phyloP scores from a whole-genome alignment of 768 basidiomycete genomes.

The Hortiboletus flavorubellus region DNA sequence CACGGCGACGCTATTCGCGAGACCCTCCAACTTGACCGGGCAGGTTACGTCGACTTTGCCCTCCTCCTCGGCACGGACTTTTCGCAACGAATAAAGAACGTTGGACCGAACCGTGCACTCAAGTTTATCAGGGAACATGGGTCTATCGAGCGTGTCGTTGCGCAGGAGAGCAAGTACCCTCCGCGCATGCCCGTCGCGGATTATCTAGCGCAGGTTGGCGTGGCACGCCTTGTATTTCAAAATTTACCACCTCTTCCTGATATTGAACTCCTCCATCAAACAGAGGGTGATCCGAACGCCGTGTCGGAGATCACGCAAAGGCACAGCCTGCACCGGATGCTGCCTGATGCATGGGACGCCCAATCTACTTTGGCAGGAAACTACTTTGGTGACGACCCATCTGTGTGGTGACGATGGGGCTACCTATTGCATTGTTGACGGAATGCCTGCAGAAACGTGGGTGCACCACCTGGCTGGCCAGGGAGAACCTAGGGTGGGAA shows the following conservation, averaged over 20 bases:
- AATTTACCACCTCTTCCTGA: constrained; percentile 64
- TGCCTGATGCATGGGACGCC: constrained; percentile 40
- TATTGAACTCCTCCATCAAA: constrained; percentile 30
- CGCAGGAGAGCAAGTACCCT: constrained; percentile 47
- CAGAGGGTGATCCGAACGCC: constrained; percentile 38
- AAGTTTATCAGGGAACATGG: constrained; percentile 70
- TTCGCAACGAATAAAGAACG: constrained; percentile 74
- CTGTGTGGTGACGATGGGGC: constrained; percentile 12
- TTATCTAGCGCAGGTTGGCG: constrained; percentile 63
- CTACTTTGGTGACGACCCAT: constrained; percentile 65
- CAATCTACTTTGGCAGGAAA: constrained; percentile 53
- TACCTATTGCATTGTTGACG: too few relatives aligned
- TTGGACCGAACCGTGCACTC: constrained; percentile 77
- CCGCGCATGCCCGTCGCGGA: constrained; percentile 43
- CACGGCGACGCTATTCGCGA: constrained; percentile 60
- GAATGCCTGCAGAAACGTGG: not conserved
- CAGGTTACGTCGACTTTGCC: constrained; percentile 76
- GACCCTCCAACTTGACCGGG: constrained; percentile 52
- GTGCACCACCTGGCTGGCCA: not conserved
- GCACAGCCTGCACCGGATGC: constrained; percentile 46
- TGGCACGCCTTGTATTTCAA: constrained; percentile 62
- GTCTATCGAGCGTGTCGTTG: constrained; percentile 68
- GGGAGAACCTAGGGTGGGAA: not conserved
- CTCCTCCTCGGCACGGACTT: constrained; percentile 91
- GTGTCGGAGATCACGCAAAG: constrained; percentile 47